These are phyloP conservation scores for Daldinia eschscholtzii DNA, from an alignment of 2,329 filamentous ascomycete genomes.

Conservation along the genomic window DNA sequence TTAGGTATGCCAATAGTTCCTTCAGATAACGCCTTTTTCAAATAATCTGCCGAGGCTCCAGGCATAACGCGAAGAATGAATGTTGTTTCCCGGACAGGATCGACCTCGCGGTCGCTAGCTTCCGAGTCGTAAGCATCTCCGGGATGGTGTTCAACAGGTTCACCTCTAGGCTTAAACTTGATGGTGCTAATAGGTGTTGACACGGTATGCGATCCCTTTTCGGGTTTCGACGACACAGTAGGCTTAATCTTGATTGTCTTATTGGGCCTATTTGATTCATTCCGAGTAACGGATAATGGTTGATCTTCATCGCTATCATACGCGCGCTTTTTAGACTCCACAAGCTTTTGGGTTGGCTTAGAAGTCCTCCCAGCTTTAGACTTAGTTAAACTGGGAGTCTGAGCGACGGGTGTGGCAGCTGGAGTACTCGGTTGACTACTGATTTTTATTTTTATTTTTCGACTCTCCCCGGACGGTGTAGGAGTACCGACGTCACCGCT, in stretches of 20 bases:
- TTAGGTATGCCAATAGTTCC: conserved; percentile 78
- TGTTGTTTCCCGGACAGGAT: conserved; percentile 90
- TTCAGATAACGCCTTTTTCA: conserved; percentile 80
- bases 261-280: conserved; percentile 53
- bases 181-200: conserved; percentile 56
- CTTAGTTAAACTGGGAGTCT: conserved; percentile 54
- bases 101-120: conserved; percentile 87
- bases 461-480: conserved; percentile 50
- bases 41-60: conserved; percentile 86
- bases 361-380: conserved; percentile 71
- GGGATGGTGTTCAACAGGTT: conserved; percentile 74
- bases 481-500: conserved; percentile 45
- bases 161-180: conserved; percentile 75
- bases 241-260: conserved; percentile 69
- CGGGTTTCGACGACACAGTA: conserved; percentile 48
- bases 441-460: conserved; percentile 59
- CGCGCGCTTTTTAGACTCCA: conserved; percentile 72
- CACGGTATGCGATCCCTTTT: conserved; percentile 47
- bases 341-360: conserved; percentile 70
- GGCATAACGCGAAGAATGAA: conserved; percentile 91
- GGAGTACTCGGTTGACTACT: conserved; percentile 51
- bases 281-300: conserved; percentile 52
- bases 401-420: conserved; percentile 45
- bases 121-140: conserved; percentile 98
- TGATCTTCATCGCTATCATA: conserved; percentile 65